Evolutionary conservation across 1,139 yeast species (phyloP), one percentile per base, ranked within the genome.

Genomic region (Geotrichum fermentans): DNA sequence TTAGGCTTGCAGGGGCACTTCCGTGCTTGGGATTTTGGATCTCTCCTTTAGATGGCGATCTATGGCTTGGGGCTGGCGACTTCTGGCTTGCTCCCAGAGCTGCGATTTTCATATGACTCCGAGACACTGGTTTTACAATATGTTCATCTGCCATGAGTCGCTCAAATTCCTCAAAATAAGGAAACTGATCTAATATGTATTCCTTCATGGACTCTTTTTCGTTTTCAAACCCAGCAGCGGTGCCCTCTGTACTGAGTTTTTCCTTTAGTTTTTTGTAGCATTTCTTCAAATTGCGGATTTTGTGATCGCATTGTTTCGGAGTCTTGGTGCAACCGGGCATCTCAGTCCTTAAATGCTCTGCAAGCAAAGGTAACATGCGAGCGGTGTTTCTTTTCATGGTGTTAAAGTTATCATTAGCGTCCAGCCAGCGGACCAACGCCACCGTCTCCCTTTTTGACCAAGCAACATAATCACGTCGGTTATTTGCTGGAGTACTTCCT

Each of bases 301-400:
- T 50, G 46, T 50, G 53, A 36, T 50, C 53, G 26, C 53, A 50
- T 30, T 50, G 53, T 21, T 50, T 50, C 13, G 53, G 46, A 8
- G 53, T 50, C 34, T 50, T 50, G n/a, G 46, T 44, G 39, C 53
- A 50, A 10, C 53, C 53, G 10, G 50, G 20, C 10, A 50, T 45
- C 8, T 33, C 34, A 11, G 28, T 32, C 20, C 46, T 48, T 4
- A 50, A 35, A 22, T 47, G 45, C 11, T 46, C 40, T 1, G 53
- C 50, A 8, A 50, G 53, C 42, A 40, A 30, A 8, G 53, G 53
- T 11, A 50, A 43, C 53, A 50, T 50, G 21, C 47, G 32, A 7
- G 53, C 49, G 1, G 53, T 50, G 30, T 47, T 38, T 29, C 53
- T 26, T 21, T 42, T 41, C 50, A 50, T 46, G 11, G 45, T 45